Percentiles rank a stretch among this genome's conserved stretches.
These are phyloP conservation scores for Oxytropis ochrocephala DNA, from an alignment of 306 rosid genomes.

Conservation along the genomic window DNA sequence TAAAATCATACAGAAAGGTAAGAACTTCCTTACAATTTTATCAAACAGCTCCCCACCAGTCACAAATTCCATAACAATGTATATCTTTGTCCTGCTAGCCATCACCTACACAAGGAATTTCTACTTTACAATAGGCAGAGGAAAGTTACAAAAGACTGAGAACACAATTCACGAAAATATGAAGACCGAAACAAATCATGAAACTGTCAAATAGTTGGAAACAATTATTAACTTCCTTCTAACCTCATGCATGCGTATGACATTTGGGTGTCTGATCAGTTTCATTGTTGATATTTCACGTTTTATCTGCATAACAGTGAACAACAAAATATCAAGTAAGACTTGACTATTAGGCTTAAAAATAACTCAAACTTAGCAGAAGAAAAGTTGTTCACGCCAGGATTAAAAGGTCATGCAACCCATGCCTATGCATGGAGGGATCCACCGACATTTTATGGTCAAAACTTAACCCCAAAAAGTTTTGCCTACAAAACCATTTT, in stretches of 20 bases:
- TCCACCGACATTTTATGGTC: not conserved
- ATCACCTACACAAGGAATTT: slow-evolving; percentile 60
- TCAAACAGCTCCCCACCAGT: slow-evolving; percentile 93
- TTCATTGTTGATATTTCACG: slow-evolving; percentile 97
- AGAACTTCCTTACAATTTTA: slow-evolving; percentile 68
- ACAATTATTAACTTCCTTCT: slow-evolving; percentile 18
- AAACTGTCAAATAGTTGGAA: not conserved
- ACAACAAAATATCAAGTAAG: slow-evolving; percentile 1
- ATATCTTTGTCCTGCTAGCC: slow-evolving; percentile 95
- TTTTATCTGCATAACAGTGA: slow-evolving; percentile 61
- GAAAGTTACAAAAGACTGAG: not conserved
- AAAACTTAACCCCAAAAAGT: not conserved
- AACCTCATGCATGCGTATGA: slow-evolving; percentile 90
- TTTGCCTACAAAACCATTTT: not conserved
- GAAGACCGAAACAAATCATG: slow-evolving; percentile 14
- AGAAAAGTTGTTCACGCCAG: not conserved
- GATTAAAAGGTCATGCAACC: not conserved
- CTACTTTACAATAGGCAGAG: slow-evolving; percentile 14
- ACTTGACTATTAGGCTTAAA: not conserved
- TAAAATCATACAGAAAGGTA: slow-evolving; percentile 1
- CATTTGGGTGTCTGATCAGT: slow-evolving; percentile 87
- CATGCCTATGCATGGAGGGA: not conserved
- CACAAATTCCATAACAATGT: slow-evolving; percentile 84
- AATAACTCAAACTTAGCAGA: not conserved
- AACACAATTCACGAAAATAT: not conserved